A percentile compares a stretch with the other conserved stretches of the same genome.
These are phyloP conservation scores for Sclerotinia glacialis DNA, from an alignment of 2,329 filamentous ascomycete species.

Conservation along the genomic window DNA sequence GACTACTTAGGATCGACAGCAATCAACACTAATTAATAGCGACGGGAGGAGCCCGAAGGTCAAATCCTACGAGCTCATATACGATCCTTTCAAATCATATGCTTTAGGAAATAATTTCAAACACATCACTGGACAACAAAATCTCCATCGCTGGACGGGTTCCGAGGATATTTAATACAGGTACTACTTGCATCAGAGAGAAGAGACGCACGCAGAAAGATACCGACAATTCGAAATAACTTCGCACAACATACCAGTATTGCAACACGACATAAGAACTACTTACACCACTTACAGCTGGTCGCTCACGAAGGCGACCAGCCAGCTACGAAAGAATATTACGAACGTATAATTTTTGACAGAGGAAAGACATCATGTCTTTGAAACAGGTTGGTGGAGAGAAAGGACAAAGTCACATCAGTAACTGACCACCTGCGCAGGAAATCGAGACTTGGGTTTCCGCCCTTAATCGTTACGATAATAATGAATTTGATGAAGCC, in stretches of 20 bases:
- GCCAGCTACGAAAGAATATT: conserved; percentile 22
- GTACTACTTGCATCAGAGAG: conserved; percentile 16
- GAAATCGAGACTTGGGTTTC: conserved; percentile 99
- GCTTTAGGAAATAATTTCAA: conserved; percentile 15
- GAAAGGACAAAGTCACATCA: neutral
- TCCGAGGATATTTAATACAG: conserved; percentile 12
- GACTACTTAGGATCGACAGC: conserved; percentile 5
- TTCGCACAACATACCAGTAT: conserved; percentile 19
- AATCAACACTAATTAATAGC: conserved; percentile 22
- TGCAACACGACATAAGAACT: conserved; percentile 16
- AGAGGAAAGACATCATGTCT: conserved; percentile 40
- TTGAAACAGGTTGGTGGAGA: conserved; percentile 43
- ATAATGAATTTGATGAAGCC: conserved; percentile 93
- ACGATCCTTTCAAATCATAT: conserved; percentile 5
- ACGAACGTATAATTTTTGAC: conserved; percentile 21
- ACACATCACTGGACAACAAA: conserved; percentile 1
- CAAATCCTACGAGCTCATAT: conserved; percentile 5
- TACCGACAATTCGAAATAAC: conserved; percentile 18
- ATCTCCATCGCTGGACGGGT: conserved; percentile 21
- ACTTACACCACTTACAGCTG: conserved; percentile 25
- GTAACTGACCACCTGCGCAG: conserved; percentile 41
- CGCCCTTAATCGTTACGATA: conserved; percentile 88
- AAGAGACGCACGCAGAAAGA: conserved; percentile 3
- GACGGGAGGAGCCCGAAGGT: conserved; percentile 1
- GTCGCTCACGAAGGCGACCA: conserved; percentile 29